Evolutionary conservation across 768 basidiomycete species (phyloP).

Genomic region (Leccinum aurantiacum): DNA sequence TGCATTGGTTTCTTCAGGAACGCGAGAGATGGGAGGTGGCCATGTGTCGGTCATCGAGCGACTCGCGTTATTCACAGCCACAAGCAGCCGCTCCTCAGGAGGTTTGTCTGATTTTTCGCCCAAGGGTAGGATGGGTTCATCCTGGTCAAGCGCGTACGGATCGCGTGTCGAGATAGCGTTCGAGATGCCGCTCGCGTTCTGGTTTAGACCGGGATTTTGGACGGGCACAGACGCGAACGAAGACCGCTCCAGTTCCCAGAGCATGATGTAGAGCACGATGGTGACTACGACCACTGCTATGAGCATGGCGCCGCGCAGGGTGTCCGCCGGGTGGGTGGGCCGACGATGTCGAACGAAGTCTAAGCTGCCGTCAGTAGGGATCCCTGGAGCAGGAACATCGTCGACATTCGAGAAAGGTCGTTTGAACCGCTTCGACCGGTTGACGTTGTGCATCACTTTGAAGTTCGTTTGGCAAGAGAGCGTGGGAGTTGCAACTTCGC

Average conservation of each 20-base stretch:
- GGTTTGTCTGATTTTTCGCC: background rate
- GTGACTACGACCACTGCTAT: conserved; percentile 19
- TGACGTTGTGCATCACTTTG: too few species aligned
- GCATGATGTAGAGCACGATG: conserved; percentile 23
- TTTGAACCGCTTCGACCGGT: too few species aligned
- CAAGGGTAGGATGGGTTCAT: background rate
- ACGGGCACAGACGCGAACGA: conserved; percentile 5
- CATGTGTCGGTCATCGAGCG: conserved; percentile 14
- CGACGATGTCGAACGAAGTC: conserved; percentile 4
- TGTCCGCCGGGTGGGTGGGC: background rate
- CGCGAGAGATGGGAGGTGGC: conserved; percentile 35
- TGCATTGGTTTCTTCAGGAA: conserved; percentile 30
- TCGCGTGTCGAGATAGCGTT: background rate
- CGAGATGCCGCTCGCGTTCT: background rate
- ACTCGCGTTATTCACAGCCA: background rate
- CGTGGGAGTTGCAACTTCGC: too few species aligned
- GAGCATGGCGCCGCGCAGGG: conserved; percentile 16
- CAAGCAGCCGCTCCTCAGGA: background rate
- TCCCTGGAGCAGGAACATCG: background rate
- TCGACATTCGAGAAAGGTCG: too few species aligned
- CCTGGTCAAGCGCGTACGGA: background rate
- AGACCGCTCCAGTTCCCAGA: conserved; percentile 21
- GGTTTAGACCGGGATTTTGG: background rate
- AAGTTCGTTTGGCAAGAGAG: too few species aligned
- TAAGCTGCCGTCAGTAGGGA: background rate